Base-by-base conservation (phyloP, 148 eudicot species). In the Cornus florida region DNA sequence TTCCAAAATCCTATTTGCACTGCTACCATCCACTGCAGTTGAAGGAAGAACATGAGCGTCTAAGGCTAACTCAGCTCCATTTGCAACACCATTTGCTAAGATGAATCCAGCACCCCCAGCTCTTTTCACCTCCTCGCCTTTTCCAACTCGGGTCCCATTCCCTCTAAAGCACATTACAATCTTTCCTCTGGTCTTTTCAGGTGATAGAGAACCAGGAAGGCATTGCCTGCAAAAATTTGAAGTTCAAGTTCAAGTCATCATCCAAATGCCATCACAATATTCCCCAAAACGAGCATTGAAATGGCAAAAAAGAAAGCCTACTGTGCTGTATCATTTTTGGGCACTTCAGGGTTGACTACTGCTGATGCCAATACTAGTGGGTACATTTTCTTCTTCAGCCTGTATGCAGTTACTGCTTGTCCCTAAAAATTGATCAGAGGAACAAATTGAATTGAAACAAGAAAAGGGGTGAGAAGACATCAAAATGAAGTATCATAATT, bases 21-120 rank as follows among this genome's bases (percentile, higher is more conserved):
- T 50, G 4, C 22, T 64, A 7, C 82, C 90, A 20, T 81, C 82
- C 56, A 95, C 94, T 20, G 93, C 92, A 0, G 96, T 91, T 14
- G 94, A 97, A 0, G 98, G 97, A 82, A 95, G 93, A 82, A 91
- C 74, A 79, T 91, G 93, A 57, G 97, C 75, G 81, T 95, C 98
- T 0, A 82, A 82, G 1, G 68, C 75, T 28, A 86, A 43, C 20
- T 89, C 92, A 35, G 82, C 84, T 22, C 94, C 97, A 9, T 75
- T 74, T 6, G 83, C 81, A 35, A 72, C 65, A 48, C 75, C 64
- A 75, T 93, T 92, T 16, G 87, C 97, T 31, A 93, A 79, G 67
- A 95, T 86, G 81, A 67, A 84, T 69, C 94, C 98, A 60, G 78
- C 82, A 7, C 93, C 98, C 4, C 97, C 97, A 43, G 92, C 98